Base-by-base conservation (phyloP, 2,329 filamentous ascomycete species). In the Lasiodiplodia citricola region DNA sequence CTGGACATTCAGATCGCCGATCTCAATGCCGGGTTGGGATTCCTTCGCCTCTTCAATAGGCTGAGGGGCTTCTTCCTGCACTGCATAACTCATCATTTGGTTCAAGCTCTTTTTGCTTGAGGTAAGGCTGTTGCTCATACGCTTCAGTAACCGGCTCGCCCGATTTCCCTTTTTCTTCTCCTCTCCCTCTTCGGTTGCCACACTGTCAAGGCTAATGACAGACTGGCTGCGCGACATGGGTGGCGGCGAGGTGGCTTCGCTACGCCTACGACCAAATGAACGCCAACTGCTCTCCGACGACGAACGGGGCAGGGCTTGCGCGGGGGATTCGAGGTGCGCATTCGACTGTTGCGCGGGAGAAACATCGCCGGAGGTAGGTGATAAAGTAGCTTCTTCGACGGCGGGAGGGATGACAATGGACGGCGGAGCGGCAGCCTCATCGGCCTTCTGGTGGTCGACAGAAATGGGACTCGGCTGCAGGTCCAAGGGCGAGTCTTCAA, bases 1-100 rank as follows among this genome's bases (percentile, higher is more conserved):
- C 78, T 99, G 96, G 13, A 98, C 92, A 75, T 99, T 98, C 71
- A 99, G 91, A 75, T 97, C 93, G 60, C 94, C 93, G 79, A 97
- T 87, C 70, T 91, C 90, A 3, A 92, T 85, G 31, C 90, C 85
- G 2, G 76, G 70, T 25, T 70, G 73, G 38, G 63, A 62, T 23
- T 60, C 66, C 23, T 64, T 52, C 31, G 52, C 52, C 44, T 64
- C 60, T 52, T 52, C 28, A n/a, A 64, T 64, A 25, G 60, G 60
- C n/a, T 78, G 75, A 25, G 50, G 21, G 41, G 25, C 28, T 25
- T 80, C 76, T 70, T 83, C 83, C 63, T 81, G 74, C 18, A 83
- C 71, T 13, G 73, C 76, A 52, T 80, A 76, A 71, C 78, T 80
- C 47, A 75, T 71, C 18, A 75, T 73, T n/a, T 72, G 73, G 54